Conservation (phyloP, 192 early-diverging fungal species). For the Umbelopsis isabellina region DNA sequence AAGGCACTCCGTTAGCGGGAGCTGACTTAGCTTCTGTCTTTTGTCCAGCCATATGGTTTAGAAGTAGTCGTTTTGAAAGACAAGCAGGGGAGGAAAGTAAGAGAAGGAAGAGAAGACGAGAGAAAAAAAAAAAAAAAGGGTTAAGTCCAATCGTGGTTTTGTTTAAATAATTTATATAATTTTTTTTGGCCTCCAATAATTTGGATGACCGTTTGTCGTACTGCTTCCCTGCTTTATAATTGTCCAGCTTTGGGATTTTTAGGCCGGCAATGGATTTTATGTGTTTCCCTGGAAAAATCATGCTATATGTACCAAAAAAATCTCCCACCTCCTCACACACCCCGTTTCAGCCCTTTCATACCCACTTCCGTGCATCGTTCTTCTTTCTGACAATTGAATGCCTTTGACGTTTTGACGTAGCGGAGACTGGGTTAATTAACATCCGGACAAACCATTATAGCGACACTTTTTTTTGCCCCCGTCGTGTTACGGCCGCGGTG, state of each 20-base stretch:
- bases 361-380: no score
- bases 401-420: no score
- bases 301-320: no score
- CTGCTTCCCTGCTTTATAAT: no score
- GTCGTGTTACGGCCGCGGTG: constrained; percentile 6
- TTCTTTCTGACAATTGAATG: no score
- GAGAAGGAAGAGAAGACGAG: background rate
- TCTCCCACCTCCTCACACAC: no score
- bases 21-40: constrained; percentile 4
- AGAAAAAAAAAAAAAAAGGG: background rate
- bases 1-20: constrained; percentile 32
- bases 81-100: background rate
- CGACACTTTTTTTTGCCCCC: background rate
- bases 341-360: no score
- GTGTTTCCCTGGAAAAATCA: no score
- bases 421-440: background rate
- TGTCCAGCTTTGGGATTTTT: no score
- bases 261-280: no score
- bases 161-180: background rate
- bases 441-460: constrained; percentile 9
- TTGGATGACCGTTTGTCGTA: no score
- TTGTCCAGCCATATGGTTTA: constrained; percentile 10
- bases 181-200: background rate
- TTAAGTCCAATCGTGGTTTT: background rate
- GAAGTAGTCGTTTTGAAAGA: background rate